phyloP scores from a whole-genome alignment of 768 basidiomycete species.

The Naematelia aurantialba region DNA sequence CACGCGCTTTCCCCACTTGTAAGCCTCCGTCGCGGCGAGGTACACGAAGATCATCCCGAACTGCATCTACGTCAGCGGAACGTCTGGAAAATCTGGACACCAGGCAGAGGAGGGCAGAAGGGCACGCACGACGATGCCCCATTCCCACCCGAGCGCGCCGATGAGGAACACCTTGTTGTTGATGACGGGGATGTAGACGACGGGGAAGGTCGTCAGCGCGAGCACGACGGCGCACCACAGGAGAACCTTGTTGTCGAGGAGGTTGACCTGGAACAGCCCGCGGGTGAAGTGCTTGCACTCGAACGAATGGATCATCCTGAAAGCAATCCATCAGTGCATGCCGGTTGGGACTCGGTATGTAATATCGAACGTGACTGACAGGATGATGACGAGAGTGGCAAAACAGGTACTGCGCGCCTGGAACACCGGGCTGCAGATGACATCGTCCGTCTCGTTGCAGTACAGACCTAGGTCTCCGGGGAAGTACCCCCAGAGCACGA shows the following conservation, averaged over 20 bases:
- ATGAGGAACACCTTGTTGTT: slow-evolving; percentile 51
- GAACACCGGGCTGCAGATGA: slow-evolving; percentile 50
- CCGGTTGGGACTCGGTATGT: slow-evolving; percentile 10
- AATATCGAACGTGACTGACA: too few species aligned
- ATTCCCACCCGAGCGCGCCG: slow-evolving; percentile 49
- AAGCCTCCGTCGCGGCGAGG: slow-evolving; percentile 36
- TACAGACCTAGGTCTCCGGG: slow-evolving; percentile 46
- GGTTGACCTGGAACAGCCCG: slow-evolving; percentile 48
- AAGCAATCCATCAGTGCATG: slow-evolving; percentile 16
- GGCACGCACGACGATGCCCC: slow-evolving; percentile 49
- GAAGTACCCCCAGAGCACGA: slow-evolving; percentile 50
- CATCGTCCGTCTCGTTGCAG: slow-evolving; percentile 47
- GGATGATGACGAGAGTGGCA: slow-evolving; percentile 50
- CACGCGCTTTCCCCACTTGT: slow-evolving; percentile 40
- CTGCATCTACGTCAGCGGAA: slow-evolving; percentile 7
- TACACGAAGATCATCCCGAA: slow-evolving; percentile 45
- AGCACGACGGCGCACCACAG: slow-evolving; percentile 47
- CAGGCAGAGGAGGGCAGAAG: background rate
- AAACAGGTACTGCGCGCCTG: slow-evolving; percentile 52
- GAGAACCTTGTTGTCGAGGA: slow-evolving; percentile 50
- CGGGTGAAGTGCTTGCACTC: slow-evolving; percentile 50
- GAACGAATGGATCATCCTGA: slow-evolving; percentile 44
- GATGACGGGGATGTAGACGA: slow-evolving; percentile 51
- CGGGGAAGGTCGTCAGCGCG: slow-evolving; percentile 47
- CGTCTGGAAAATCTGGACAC: too few species aligned